Evolutionary conservation across 2,329 filamentous ascomycete species (phyloP).

Genomic region (Trichoderma harzianum): DNA sequence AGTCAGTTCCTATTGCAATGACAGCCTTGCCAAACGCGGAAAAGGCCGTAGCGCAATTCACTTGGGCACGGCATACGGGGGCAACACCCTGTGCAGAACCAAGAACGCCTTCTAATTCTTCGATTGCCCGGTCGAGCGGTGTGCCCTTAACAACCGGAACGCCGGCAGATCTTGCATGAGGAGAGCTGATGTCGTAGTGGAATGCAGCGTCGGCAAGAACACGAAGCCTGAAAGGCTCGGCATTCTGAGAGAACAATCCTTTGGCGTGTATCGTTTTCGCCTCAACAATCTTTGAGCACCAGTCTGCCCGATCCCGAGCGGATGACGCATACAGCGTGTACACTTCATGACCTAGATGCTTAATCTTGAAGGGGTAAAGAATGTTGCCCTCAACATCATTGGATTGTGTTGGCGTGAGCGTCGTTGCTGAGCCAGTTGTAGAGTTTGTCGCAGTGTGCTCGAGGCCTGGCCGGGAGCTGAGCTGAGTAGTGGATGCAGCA

Average conservation of each 20-base stretch:
- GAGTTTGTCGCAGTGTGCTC: slow-evolving; percentile 66
- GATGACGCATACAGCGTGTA: slow-evolving; percentile 87
- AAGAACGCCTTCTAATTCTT: slow-evolving; percentile 78
- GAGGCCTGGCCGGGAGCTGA: slow-evolving; percentile 58
- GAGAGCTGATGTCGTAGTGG: slow-evolving; percentile 65
- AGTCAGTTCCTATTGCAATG: slow-evolving; percentile 92
- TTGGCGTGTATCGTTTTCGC: slow-evolving; percentile 93
- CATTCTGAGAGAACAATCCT: slow-evolving; percentile 84
- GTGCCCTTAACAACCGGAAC: slow-evolving; percentile 89
- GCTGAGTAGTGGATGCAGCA: slow-evolving; percentile 55
- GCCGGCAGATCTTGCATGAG: slow-evolving; percentile 56
- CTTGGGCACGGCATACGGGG: slow-evolving; percentile 77
- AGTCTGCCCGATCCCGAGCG: slow-evolving; percentile 72
- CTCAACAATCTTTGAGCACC: slow-evolving; percentile 91
- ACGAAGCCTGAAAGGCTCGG: slow-evolving; percentile 87
- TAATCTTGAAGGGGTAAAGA: slow-evolving; percentile 90
- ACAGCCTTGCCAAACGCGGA: slow-evolving; percentile 78
- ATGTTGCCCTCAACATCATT: slow-evolving; percentile 78
- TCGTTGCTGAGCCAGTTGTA: slow-evolving; percentile 54
- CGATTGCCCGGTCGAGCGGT: slow-evolving; percentile 84
- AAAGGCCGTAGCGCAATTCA: slow-evolving; percentile 93
- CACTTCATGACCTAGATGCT: slow-evolving; percentile 89
- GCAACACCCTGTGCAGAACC: slow-evolving; percentile 66
- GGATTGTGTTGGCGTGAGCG: slow-evolving; percentile 40
- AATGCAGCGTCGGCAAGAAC: slow-evolving; percentile 94